These are phyloP conservation scores for Arachis stenosperma DNA, from an alignment of 306 rosid genomes.

Conservation along the genomic window DNA sequence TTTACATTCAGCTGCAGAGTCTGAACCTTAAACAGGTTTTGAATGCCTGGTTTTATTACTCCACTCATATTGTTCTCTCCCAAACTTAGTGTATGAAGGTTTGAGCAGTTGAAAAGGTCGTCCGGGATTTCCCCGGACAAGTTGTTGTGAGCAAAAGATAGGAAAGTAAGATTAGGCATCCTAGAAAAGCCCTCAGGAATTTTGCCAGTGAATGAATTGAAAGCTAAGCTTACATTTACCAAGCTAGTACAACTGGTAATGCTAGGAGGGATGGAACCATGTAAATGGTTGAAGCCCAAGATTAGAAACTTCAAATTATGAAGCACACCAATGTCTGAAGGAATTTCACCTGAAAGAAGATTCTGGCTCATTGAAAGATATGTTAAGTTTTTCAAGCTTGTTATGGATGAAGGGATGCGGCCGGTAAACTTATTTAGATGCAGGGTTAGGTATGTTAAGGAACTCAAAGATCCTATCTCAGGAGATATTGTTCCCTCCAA, in stretches of 20 bases:
- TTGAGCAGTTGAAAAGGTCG: constrained; percentile 73
- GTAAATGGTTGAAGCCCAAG: constrained; percentile 44
- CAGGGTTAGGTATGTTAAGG: constrained; percentile 63
- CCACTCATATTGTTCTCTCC: constrained; percentile 58
- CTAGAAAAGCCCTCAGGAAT: constrained; percentile 70
- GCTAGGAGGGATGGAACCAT: constrained; percentile 70
- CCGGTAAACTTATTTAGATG: constrained; percentile 71
- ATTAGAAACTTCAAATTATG: constrained; percentile 62
- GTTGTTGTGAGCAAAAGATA: constrained; percentile 54
- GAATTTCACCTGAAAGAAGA: constrained; percentile 76
- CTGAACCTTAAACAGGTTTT: constrained; percentile 59
- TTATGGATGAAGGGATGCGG: constrained; percentile 65
- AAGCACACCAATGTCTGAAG: constrained; percentile 68
- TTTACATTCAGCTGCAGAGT: constrained; percentile 42
- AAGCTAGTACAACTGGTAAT: constrained; percentile 71
- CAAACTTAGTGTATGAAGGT: constrained; percentile 60
- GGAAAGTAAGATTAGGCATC: constrained; percentile 64
- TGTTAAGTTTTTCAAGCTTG: constrained; percentile 68
- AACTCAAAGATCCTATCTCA: constrained; percentile 67
- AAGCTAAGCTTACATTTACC: constrained; percentile 48
- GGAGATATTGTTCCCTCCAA: constrained; percentile 68
- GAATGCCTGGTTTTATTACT: constrained; percentile 57
- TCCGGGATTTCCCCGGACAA: constrained; percentile 82
- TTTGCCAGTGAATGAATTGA: constrained; percentile 59
- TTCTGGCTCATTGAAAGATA: constrained; percentile 62